A percentile compares a stretch with the other conserved stretches of the same genome.
Conservation (phyloP, 495 filamentous ascomycete species). For the Aspergillus sparsus region DNA sequence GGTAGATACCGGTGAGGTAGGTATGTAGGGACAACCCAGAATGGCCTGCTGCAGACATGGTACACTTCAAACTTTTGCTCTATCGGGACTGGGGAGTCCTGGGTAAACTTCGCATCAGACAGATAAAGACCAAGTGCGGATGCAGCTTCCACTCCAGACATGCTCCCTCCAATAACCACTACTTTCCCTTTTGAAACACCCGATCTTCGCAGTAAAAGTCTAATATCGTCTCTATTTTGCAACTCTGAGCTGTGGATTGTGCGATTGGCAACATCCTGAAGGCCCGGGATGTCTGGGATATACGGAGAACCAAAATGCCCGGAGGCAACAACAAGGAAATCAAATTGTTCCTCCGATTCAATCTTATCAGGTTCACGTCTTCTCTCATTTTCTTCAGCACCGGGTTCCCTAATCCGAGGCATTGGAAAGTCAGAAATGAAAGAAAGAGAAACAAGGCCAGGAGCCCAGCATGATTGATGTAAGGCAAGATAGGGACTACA, state of each 20-base stretch:
- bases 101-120: conserved; percentile 56
- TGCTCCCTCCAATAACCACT: conserved; percentile 78
- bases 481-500: conserved; percentile 3
- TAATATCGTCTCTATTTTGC: conserved; percentile 29
- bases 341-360: conserved; percentile 52
- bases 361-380: not conserved
- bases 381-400: not conserved
- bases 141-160: conserved; percentile 79
- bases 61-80: conserved; percentile 52
- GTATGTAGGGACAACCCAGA: conserved; percentile 72
- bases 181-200: conserved; percentile 55
- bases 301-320: conserved; percentile 72
- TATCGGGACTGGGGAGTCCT: conserved; percentile 35
- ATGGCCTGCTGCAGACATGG: conserved; percentile 68
- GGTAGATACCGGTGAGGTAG: conserved; percentile 41
- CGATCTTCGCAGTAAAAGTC: conserved; percentile 13
- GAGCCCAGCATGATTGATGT: not conserved
- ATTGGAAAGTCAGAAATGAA: not conserved
- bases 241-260: conserved; percentile 63
- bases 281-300: conserved; percentile 49
- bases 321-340: conserved; percentile 71
- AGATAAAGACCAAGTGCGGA: conserved; percentile 69
- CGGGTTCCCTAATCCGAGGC: conserved; percentile 9
- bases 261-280: conserved; percentile 34
- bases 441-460: not conserved